Base-by-base conservation (phyloP, 129 eudicot genomes). In the Helianthus tuberosus region DNA sequence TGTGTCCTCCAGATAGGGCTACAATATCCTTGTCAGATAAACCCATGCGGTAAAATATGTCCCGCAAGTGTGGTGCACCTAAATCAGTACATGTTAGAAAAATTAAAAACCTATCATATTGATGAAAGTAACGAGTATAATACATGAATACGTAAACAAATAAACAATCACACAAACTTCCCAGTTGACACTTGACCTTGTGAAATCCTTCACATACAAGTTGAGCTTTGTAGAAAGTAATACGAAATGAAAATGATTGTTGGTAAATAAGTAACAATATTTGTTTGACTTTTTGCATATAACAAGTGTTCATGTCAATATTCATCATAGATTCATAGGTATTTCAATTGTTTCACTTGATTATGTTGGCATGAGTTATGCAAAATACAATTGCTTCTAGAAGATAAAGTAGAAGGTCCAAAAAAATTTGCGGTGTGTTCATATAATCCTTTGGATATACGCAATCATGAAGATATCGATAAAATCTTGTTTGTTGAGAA, bases 1-100 rank as follows among this genome's bases (percentile, higher is more conserved):
- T 94, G 82, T 94, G 98, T 51, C 87, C 98, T 43, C 98, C 98
- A 8, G 98, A 94, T 15, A 94, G 89, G 50, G 96, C 98, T 61
- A 94, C 98, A 68, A 94, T 94, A 75, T 94, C 96, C 80, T 87
- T 90, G 83, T 94, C 93, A 66, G 93, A 85, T 68, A 94, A 86
- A 46, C 97, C 98, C 98, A 94, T 94, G 68, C 98, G 86, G 66
- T 88, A 85, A 74, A 94, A 94, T 53, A 94, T 75, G 25, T 94
- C 97, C 86, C 85, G 83, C 78, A 94, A 79, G 84, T 94, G 98
- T 64, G 93, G 89, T 51, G 82, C 91, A 23, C 96, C 98, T 94
- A 48, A 53, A 64, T 73, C 46, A 64, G 75, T 46, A 71, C 6
- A 55, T 57, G 41, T 50, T 71, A 41, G 41, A 62, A 64, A 75